A percentile compares a stretch with the other conserved stretches of the same genome.
phyloP scores from a whole-genome alignment of 139 green algal genomes.

The Volvox reticuliferus region DNA sequence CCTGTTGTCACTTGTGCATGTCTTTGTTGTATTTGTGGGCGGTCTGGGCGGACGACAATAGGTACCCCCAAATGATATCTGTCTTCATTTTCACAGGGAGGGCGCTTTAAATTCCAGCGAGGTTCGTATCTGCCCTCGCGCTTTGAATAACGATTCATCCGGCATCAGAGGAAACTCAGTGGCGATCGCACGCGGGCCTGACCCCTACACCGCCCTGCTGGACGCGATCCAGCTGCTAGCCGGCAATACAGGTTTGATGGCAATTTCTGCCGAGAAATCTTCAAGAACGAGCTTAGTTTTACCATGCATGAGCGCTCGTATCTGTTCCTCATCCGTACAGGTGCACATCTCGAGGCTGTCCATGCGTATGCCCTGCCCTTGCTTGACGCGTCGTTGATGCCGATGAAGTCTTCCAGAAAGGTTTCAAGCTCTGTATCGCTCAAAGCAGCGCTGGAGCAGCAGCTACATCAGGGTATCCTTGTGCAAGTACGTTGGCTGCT shows the following conservation, averaged over 20 bases:
- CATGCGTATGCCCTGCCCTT: slow-evolving; percentile 3
- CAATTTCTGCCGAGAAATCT: no score
- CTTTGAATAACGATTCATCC: no score
- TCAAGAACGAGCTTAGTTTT: neutral
- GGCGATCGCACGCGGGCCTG: neutral
- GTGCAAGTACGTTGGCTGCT: slow-evolving; percentile 9
- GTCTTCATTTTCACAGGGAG: neutral
- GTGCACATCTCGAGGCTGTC: neutral
- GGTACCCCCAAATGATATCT: no score
- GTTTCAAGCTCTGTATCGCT: neutral
- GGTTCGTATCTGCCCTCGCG: neutral
- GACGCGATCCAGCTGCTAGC: neutral
- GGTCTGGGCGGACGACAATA: neutral
- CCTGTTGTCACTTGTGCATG: neutral
- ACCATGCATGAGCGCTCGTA: neutral
- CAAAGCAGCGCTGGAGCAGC: slow-evolving; percentile 12
- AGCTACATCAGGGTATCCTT: neutral
- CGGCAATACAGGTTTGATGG: neutral
- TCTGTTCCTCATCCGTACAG: neutral
- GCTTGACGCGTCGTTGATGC: neutral
- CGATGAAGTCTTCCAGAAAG: neutral
- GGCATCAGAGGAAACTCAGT: neutral
- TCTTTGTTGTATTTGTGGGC: neutral
- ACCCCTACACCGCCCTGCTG: slow-evolving; percentile 1
- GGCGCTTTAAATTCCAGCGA: neutral